A percentile compares a stretch with the other conserved stretches of the same genome.
Evolutionary conservation across 2,329 filamentous ascomycete species (phyloP).

Genomic region (Coleophoma eucalyptorum): DNA sequence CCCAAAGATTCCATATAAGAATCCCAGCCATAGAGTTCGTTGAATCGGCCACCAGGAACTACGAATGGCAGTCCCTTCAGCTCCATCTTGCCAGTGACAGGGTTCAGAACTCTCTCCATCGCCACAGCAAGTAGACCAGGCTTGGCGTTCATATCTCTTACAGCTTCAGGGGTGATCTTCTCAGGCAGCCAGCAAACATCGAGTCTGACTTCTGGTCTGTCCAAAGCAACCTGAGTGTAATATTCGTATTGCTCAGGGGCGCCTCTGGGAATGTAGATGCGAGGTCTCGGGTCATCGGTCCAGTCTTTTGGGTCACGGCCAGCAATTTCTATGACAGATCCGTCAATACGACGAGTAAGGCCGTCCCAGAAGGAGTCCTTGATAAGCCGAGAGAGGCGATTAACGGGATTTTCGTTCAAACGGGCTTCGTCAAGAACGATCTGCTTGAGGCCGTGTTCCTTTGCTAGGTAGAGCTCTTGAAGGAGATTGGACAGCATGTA

Average conservation of each 20-base stretch:
- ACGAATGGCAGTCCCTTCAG: slow-evolving; percentile 85
- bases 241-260: slow-evolving; percentile 87
- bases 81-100: slow-evolving; percentile 64
- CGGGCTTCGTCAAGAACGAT: slow-evolving; percentile 89
- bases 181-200: slow-evolving; percentile 80
- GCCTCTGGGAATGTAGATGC: slow-evolving; percentile 85
- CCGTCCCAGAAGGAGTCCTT: slow-evolving; percentile 90
- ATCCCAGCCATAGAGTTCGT: slow-evolving; percentile 98
- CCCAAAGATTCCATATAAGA: slow-evolving; percentile 98
- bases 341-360: slow-evolving; percentile 85
- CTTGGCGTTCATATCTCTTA: slow-evolving; percentile 79
- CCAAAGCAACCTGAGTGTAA: slow-evolving; percentile 74
- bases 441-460: slow-evolving; percentile 84
- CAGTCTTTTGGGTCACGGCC: slow-evolving; percentile 93
- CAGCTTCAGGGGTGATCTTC: slow-evolving; percentile 74
- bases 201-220: slow-evolving; percentile 77
- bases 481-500: slow-evolving; percentile 97
- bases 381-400: slow-evolving; percentile 81
- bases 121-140: slow-evolving; percentile 87
- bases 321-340: slow-evolving; percentile 79
- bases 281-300: slow-evolving; percentile 82
- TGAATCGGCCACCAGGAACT: slow-evolving; percentile 96
- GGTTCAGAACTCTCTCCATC: slow-evolving; percentile 73
- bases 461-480: slow-evolving; percentile 88
- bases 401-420: slow-evolving; percentile 92